Evolutionary conservation across 129 eudicot species (phyloP), one percentile per base, ranked within the genome.

Genomic region (Tagetes patula): DNA sequence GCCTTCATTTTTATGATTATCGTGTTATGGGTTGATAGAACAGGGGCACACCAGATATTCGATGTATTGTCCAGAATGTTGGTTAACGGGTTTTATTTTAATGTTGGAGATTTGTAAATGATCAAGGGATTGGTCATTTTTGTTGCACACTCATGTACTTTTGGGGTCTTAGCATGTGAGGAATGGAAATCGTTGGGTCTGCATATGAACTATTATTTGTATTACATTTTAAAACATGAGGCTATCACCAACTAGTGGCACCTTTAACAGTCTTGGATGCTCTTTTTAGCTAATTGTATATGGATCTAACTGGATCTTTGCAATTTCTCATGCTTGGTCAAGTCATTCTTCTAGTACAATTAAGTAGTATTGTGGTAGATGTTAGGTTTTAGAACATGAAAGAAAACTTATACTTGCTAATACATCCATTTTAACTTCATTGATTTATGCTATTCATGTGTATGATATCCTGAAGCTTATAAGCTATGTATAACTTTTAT

Each of bases 21-120:
- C 36, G 33, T 6, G 30, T 55, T 55, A 7, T 55, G 13, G 37
- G 37, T 55, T 55, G 61, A 55, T 27, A 20, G 37, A 39, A 53
- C 4, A 64, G 40, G 32, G 6, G 74, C 69, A 67, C 49, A 55
- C 69, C 74, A 67, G 50, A 56, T 67, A 74, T 67, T 76, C 42
- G 74, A 76, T 34, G 50, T 55, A 76, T 8, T 67, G 80, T 5
- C 53, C 27, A 70, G 42, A 46, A 67, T 67, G 31, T 31, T 30
- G 27, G 54, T 41, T 54, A 3, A 42, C n/a, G 56, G 56, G 13
- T 50, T 50, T 50, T 27, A 3, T 46, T 46, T 46, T 6, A 1
- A 8, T 1, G 9, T 42, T 9, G 9, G 46, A 42, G 46, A 7
- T 42, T 1, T 42, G 46, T 42, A 42, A 4, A 42, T 5, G 46